Percentiles rank a stretch among this genome's conserved stretches.
Conservation (phyloP, 176 grass and related monocot species). For the Phoenix roebelenii region DNA sequence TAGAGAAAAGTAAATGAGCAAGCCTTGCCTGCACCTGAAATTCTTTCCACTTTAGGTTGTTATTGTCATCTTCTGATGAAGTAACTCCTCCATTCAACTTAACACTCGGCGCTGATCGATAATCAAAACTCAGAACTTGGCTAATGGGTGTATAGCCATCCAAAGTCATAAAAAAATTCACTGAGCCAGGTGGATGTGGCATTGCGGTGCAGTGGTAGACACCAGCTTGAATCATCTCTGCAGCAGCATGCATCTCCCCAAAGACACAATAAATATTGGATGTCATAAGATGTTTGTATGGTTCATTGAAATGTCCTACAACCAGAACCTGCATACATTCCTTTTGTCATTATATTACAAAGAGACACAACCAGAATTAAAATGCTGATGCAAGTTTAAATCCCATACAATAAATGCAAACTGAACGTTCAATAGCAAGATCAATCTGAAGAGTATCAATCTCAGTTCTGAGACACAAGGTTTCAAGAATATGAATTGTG, state of each 20-base stretch:
- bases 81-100: conserved; percentile 12
- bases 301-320: conserved; percentile 54
- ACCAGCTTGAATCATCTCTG: conserved; percentile 56
- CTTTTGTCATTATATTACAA: too few species aligned
- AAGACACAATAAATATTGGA: conserved; percentile 50
- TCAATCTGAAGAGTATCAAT: too few species aligned
- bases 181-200: conserved; percentile 49
- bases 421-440: too few species aligned
- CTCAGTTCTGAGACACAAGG: too few species aligned
- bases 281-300: conserved; percentile 38
- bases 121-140: conserved; percentile 66
- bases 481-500: too few species aligned
- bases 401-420: too few species aligned
- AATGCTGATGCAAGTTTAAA: too few species aligned
- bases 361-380: too few species aligned
- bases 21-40: conserved; percentile 68
- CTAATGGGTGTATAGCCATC: conserved; percentile 71
- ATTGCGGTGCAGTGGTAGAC: conserved; percentile 49
- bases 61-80: conserved; percentile 30
- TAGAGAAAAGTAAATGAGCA: conserved; percentile 54
- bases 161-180: conserved; percentile 67
- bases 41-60: conserved; percentile 21
- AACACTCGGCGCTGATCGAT: conserved; percentile 31
- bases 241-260: conserved; percentile 45
- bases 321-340: conserved; percentile 50